Evolutionary conservation across 768 basidiomycete species (phyloP), one percentile per base, ranked within the genome.

Genomic region (Termitomyces sp.): DNA sequence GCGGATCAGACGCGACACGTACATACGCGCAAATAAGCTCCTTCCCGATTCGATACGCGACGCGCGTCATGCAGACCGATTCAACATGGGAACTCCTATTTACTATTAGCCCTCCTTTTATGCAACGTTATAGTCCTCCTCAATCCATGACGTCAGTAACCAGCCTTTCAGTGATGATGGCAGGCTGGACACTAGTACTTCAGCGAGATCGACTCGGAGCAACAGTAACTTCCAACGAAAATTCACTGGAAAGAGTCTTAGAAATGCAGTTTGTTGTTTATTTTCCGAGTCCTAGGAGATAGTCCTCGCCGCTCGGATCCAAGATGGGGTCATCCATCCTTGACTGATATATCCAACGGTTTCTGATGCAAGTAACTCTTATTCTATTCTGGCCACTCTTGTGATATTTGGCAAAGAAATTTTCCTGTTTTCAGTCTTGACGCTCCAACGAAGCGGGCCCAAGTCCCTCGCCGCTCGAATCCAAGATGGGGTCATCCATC

Each of bases 21-120:
- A 60, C 56, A 65, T 13, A 65, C 12, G 6, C 18, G 18, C 49
- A 60, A 65, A 55, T 46, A 55, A 13, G 0, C 32, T 1, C 6
- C 11, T 35, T 36, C 33, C 50, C 7, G n/a, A 49, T 48, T 18
- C 6, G 6, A 13, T 36, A 15, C 28, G 11, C 45, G n/a, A 46
- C 49, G 28, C 28, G 16, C 28, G 16, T 32, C 49, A 33, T 44
- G 42, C 8, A 44, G 42, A 9, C n/a, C 16, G 2, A 15, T 40
- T 3, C 2, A 4, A 28, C n/a, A 28, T 28, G 4, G 28, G 28
- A 28, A 28, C 28, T 28, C 28, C 28, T 13, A 40, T 18, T 18
- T 42, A 42, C 2, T 42, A 28, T 28, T 4, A 28, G 4, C 28
- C 28, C 28, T 4, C n/a, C n/a, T n/a, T n/a, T n/a, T n/a, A n/a